Percentiles rank a stretch among this genome's conserved stretches.
phyloP scores from a whole-genome alignment of 805 yeast genomes.

The Cyberlindnera sargentensis region DNA sequence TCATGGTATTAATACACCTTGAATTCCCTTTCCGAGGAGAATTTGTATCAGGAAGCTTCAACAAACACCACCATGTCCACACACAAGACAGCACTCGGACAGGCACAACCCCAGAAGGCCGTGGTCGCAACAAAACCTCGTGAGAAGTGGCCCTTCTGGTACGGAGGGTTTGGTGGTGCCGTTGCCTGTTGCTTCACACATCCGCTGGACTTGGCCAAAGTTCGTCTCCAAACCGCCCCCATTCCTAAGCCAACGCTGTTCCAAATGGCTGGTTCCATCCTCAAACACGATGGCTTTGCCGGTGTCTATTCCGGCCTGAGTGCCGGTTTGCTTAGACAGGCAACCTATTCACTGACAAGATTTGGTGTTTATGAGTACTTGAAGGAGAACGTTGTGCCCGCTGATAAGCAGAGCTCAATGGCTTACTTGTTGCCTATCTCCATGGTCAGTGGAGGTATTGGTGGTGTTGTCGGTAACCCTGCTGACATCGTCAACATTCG shows the following conservation, averaged over 20 bases:
- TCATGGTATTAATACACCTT: too few species aligned
- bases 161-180: constrained; percentile 65
- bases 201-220: constrained; percentile 83
- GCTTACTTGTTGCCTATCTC: constrained; percentile 63
- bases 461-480: constrained; percentile 85
- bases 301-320: constrained; percentile 77
- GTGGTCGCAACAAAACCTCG: constrained; percentile 10
- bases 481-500: constrained; percentile 82
- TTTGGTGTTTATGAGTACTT: constrained; percentile 80
- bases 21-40: too few species aligned
- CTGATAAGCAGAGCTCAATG: constrained; percentile 45
- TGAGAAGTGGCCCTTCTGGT: constrained; percentile 44
- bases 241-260: constrained; percentile 57
- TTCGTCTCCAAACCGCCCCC: constrained; percentile 74
- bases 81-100: neutral
- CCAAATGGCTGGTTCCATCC: constrained; percentile 53
- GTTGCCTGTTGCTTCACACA: constrained; percentile 65
- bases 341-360: constrained; percentile 79
- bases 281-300: constrained; percentile 55
- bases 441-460: constrained; percentile 79
- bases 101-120: constrained; percentile 2
- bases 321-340: constrained; percentile 79
- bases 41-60: neutral
- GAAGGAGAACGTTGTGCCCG: constrained; percentile 46
- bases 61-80: neutral